Conservation (phyloP, 164 flowering plant species). For the Nymphaea thermarum region DNA sequence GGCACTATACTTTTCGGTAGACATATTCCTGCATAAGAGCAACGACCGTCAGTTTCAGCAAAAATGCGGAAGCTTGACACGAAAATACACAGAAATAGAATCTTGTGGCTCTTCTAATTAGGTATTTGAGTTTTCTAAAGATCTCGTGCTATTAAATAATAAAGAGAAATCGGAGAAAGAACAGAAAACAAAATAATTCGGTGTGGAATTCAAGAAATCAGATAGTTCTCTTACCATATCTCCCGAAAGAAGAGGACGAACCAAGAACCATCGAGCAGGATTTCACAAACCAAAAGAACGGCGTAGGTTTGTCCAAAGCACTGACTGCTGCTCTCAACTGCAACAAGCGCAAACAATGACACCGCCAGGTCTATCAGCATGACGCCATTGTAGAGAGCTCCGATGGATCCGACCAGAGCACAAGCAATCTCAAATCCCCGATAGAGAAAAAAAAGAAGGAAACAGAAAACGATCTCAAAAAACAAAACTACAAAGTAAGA, state of each 20-base stretch:
- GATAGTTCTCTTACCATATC: conserved; percentile 37
- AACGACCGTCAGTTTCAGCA: not conserved
- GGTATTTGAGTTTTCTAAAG: no score
- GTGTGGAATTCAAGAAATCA: not conserved
- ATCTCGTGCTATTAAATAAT: not conserved
- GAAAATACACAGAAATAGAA: not conserved
- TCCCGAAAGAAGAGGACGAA: conserved; percentile 53
- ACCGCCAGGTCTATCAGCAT: conserved; percentile 54
- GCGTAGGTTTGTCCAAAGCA: conserved; percentile 80
- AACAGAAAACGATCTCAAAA: conserved; percentile 4
- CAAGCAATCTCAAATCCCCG: conserved; percentile 43
- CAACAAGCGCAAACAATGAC: conserved; percentile 79
- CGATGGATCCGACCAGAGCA: conserved; percentile 78
- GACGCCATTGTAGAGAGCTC: conserved; percentile 76
- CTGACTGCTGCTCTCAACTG: conserved; percentile 87
- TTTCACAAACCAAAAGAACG: conserved; percentile 49
- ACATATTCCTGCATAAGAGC: conserved; percentile 48
- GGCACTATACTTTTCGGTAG: conserved; percentile 31
- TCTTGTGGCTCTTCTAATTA: not conserved
- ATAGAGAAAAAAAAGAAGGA: not conserved
- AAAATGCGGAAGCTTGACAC: conserved; percentile 1
- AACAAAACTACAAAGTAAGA: not conserved
- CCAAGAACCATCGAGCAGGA: conserved; percentile 63
- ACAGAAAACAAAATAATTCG: not conserved
- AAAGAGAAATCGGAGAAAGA: not conserved